Evolutionary conservation across 148 eudicot genomes (phyloP).

Genomic region (Fagopyrum tataricum): DNA sequence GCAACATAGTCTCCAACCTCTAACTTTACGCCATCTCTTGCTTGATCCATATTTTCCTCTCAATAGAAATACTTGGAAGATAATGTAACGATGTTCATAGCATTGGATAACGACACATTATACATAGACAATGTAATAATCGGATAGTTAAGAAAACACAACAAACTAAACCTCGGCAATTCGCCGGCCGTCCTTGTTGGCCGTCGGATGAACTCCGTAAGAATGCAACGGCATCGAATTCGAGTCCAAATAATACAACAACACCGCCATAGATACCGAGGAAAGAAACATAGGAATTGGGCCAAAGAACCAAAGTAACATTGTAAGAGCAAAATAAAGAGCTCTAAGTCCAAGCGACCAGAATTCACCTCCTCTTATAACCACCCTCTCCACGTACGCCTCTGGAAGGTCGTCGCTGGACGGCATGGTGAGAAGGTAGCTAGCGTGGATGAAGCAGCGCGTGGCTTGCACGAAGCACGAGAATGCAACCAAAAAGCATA

Average conservation of each 20-base stretch:
- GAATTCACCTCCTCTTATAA: conserved; percentile 62
- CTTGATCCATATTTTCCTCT: background rate
- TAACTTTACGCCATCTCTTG: background rate
- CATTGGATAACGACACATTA: too few relatives aligned
- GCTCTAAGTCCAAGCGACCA: conserved; percentile 75
- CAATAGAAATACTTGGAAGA: too few relatives aligned
- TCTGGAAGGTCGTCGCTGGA: conserved; percentile 24
- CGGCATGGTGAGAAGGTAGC: conserved; percentile 52
- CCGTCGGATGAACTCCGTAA: background rate
- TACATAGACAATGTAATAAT: too few relatives aligned
- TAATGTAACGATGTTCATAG: too few relatives aligned
- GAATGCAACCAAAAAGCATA: conserved; percentile 62
- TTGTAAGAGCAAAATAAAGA: conserved; percentile 51
- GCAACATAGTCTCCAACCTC: too few relatives aligned
- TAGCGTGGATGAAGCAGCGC: conserved; percentile 62
- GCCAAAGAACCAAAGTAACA: conserved; percentile 79
- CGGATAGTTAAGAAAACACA: too few relatives aligned
- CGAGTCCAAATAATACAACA: conserved; percentile 48
- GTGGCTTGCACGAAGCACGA: conserved; percentile 68
- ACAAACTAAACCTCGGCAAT: background rate
- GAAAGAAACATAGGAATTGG: conserved; percentile 74
- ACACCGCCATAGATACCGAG: conserved; percentile 36
- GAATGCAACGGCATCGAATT: conserved; percentile 42
- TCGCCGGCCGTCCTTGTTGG: background rate
- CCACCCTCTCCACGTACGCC: conserved; percentile 38